phyloP scores from a whole-genome alignment of 1,139 yeast species.

The Taiozyma sp. region DNA sequence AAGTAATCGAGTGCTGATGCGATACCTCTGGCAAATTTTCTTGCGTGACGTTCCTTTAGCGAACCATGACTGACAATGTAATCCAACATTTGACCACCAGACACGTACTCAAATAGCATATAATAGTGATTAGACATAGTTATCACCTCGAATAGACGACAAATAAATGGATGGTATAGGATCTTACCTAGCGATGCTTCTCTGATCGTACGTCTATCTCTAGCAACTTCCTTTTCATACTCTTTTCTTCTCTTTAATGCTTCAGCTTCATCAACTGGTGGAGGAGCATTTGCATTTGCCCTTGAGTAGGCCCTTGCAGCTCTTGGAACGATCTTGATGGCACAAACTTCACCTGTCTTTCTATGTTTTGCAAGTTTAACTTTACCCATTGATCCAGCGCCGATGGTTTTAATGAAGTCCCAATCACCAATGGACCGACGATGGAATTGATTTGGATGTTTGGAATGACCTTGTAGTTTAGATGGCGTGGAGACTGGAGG shows the following conservation, averaged over 20 bases:
- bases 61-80: conserved; percentile 97
- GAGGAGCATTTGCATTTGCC: conserved; percentile 70
- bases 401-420: conserved; percentile 93
- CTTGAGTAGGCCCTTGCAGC: conserved; percentile 75
- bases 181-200: conserved; percentile 94
- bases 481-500: conserved; percentile 17
- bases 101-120: conserved; percentile 94
- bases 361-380: conserved; percentile 91
- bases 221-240: conserved; percentile 79
- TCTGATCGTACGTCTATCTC: conserved; percentile 88
- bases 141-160: conserved; percentile 89
- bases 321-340: conserved; percentile 77
- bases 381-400: conserved; percentile 99
- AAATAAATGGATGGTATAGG: conserved; percentile 87
- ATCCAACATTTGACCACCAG: conserved; percentile 97
- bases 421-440: conserved; percentile 93
- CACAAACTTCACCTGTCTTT: conserved; percentile 79
- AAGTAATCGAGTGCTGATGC: conserved; percentile 93
- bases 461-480: conserved; percentile 16
- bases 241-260: conserved; percentile 64
- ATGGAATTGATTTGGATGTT: conserved; percentile 54
- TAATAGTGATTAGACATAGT: conserved; percentile 97
- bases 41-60: conserved; percentile 87
- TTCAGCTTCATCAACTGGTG: conserved; percentile 53
- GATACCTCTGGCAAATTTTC: conserved; percentile 95